Evolutionary conservation across 139 green algal species (phyloP).

Genomic region (Chlamydomonas sp.): DNA sequence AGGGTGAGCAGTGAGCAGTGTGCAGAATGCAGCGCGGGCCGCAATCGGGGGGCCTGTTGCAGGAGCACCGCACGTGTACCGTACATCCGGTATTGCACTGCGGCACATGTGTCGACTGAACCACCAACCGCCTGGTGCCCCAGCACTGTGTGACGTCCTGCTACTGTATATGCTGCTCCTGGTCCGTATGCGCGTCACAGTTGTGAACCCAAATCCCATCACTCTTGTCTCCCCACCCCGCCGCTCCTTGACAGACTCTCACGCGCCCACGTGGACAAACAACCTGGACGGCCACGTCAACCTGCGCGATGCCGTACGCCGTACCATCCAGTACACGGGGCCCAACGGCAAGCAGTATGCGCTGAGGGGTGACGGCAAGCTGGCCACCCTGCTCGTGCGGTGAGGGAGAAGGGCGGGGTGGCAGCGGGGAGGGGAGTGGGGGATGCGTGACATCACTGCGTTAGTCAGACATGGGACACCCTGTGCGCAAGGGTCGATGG

Average conservation of each 20-base stretch:
- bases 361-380: constrained; percentile 57
- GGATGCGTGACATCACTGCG: too few relatives aligned
- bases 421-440: too few relatives aligned
- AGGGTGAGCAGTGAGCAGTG: constrained; percentile 48
- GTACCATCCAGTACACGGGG: constrained; percentile 70
- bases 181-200: too few relatives aligned
- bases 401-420: neutral
- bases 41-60: too few relatives aligned
- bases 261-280: constrained; percentile 84
- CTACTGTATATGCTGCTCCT: too few relatives aligned
- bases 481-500: too few relatives aligned
- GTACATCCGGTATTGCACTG: neutral
- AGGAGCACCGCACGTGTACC: too few relatives aligned
- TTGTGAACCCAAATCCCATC: neutral
- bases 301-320: constrained; percentile 69
- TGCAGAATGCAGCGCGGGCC: too few relatives aligned
- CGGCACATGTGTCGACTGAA: neutral
- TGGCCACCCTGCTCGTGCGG: constrained; percentile 63
- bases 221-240: too few relatives aligned
- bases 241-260: constrained; percentile 72
- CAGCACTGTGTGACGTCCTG: too few relatives aligned
- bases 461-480: too few relatives aligned
- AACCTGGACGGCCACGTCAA: constrained; percentile 85
- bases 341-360: constrained; percentile 78
- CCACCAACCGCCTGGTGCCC: neutral